Conservation (phyloP, 192 early-diverging fungal genomes). For the Backusella sp. region DNA sequence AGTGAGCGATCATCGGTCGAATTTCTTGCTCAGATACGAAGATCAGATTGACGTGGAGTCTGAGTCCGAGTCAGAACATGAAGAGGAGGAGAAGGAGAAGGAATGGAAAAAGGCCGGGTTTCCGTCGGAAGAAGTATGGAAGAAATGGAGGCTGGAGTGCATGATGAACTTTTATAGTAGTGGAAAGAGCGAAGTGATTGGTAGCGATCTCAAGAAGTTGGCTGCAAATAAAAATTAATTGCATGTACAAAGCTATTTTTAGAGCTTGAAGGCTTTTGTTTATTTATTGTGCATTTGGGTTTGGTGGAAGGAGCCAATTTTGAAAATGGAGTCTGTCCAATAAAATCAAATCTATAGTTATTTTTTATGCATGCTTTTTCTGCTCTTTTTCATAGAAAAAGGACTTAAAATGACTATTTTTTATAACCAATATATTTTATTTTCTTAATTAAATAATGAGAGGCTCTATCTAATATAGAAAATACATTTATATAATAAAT, state of each 20-base stretch:
- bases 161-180: constrained; percentile 41
- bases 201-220: constrained; percentile 34
- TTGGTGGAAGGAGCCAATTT: too few relatives aligned
- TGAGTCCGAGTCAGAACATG: constrained; percentile 18
- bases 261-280: background rate
- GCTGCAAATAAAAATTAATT: constrained; percentile 13
- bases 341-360: too few relatives aligned
- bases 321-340: too few relatives aligned
- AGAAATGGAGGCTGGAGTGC: constrained; percentile 33
- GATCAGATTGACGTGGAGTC: constrained; percentile 12
- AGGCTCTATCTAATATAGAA: too few relatives aligned
- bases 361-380: too few relatives aligned
- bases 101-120: constrained; percentile 39
- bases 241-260: background rate
- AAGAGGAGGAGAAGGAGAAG: background rate
- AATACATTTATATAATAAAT: too few relatives aligned
- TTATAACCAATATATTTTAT: too few relatives aligned
- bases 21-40: constrained; percentile 15
- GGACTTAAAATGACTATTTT: too few relatives aligned
- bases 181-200: constrained; percentile 29
- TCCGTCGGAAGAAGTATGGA: constrained; percentile 29
- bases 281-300: background rate
- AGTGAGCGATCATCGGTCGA: constrained; percentile 14
- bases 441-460: too few relatives aligned
- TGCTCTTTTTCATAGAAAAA: too few relatives aligned